These are phyloP conservation scores for Lolium perenne DNA, from an alignment of 176 grass and related monocot species.

Conservation along the genomic window DNA sequence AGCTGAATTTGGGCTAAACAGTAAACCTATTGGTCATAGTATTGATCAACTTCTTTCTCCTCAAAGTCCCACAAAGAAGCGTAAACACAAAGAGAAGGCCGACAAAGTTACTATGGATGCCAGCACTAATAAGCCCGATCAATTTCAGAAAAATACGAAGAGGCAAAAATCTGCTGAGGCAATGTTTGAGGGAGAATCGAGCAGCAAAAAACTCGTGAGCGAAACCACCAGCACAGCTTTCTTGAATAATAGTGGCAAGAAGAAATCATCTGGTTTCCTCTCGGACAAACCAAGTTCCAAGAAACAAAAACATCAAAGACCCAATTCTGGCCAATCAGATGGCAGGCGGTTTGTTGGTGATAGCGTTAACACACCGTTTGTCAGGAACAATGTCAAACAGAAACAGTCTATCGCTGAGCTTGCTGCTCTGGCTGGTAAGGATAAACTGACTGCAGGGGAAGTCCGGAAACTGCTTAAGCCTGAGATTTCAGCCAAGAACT, in stretches of 20 bases:
- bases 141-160: constrained; percentile 33
- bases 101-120: constrained; percentile 33
- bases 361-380: constrained; percentile 45
- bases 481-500: constrained; percentile 48
- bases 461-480: constrained; percentile 73
- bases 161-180: constrained; percentile 39
- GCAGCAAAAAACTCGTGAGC: constrained; percentile 31
- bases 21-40: constrained; percentile 40
- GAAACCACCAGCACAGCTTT: constrained; percentile 29
- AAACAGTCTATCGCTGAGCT: background rate
- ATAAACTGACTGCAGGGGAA: constrained; percentile 68
- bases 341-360: constrained; percentile 52
- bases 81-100: constrained; percentile 45
- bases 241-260: constrained; percentile 54
- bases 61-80: constrained; percentile 43
- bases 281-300: constrained; percentile 49
- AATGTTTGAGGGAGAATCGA: constrained; percentile 38
- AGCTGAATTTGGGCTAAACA: constrained; percentile 63
- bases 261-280: constrained; percentile 54
- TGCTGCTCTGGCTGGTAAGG: constrained; percentile 71
- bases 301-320: constrained; percentile 41
- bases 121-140: constrained; percentile 31
- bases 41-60: constrained; percentile 38
- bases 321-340: constrained; percentile 33
- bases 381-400: constrained; percentile 59